A percentile compares a stretch with the other conserved stretches of the same genome.
Conservation (phyloP, 1,139 yeast genomes). For the Geotrichum cucujoidarum region DNA sequence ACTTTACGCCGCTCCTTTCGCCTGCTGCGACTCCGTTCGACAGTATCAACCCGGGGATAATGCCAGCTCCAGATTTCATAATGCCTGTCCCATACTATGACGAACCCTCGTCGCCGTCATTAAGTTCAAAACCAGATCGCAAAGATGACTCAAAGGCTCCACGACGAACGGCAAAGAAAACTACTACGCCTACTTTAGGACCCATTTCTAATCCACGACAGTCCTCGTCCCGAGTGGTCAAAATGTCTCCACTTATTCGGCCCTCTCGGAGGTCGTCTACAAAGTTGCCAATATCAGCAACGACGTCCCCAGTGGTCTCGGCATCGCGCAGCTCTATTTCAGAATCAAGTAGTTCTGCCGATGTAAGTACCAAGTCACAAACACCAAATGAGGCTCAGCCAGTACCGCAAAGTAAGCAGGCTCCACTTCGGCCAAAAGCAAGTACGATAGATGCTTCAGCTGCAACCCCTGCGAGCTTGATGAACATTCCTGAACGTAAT, state of each 20-base stretch:
- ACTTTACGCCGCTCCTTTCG: slow-evolving; percentile 67
- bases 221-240: slow-evolving; percentile 22
- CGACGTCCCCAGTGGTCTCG: slow-evolving; percentile 23
- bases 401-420: slow-evolving; percentile 7
- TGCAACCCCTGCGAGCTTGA: slow-evolving; percentile 42
- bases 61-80: slow-evolving; percentile 29
- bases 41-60: slow-evolving; percentile 24
- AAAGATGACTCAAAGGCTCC: slow-evolving; percentile 1
- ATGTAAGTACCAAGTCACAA: neutral
- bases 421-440: slow-evolving; percentile 8
- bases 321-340: slow-evolving; percentile 30
- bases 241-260: slow-evolving; percentile 26
- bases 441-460: slow-evolving; percentile 25
- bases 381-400: no score
- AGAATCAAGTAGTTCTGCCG: slow-evolving; percentile 16
- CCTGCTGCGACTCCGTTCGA: slow-evolving; percentile 71
- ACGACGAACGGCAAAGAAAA: neutral
- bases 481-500: slow-evolving; percentile 35
- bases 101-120: slow-evolving; percentile 63
- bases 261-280: slow-evolving; percentile 22
- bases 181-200: slow-evolving; percentile 19
- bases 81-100: slow-evolving; percentile 40
- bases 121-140: slow-evolving; percentile 26
- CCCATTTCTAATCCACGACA: slow-evolving; percentile 13
- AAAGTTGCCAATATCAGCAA: slow-evolving; percentile 16